Base-by-base conservation (phyloP, 495 filamentous ascomycete species). In the Lophiotrema nucula region DNA sequence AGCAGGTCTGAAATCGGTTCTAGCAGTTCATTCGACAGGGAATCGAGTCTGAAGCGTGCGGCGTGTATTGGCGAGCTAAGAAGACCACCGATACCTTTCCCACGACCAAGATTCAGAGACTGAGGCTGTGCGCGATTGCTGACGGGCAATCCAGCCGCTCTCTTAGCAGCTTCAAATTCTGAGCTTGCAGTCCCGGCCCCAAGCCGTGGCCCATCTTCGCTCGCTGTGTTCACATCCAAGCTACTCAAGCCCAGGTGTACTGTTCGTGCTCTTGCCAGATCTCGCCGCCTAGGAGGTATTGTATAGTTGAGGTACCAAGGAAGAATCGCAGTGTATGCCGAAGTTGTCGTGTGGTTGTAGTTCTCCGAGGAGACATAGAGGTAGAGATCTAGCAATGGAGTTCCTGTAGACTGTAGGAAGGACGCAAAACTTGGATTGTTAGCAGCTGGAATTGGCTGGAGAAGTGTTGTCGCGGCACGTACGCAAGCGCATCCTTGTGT, bases 351-450 rank as follows among this genome's bases (percentile, higher is more conserved):
- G 44, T 72, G 66, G 55, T 79, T 76, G 77, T 91, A 98, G 73
- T 96, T 97, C 55, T 86, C 81, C 60, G 84, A 86, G 35, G 89
- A 93, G 67, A 91, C 84, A 73, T 93, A 97, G 62, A 98, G 85
- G 37, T 66, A 70, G 43, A 72, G 64, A 58, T 71, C 71, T 10
- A 75, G 42, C 31, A 75, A 62, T 10, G 68, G 68, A 21, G 41
- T 57, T 3, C 63, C 71, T 16, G 58, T 47, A 25, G 60, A 50
- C 28, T 64, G 22, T 6, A 75, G 47, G 53, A 70, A 66, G 13
- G 65, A 47, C 15, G 58, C 25, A 24, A 61, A 61, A 6, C 59
- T 63, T 24, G 2, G 13, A 10, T 13, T 28, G 2, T 24, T 43
- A 3, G 27, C 50, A 15, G 55, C 24, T 31, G 8, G 24, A 4